Conservation (phyloP, 176 grass and related monocot genomes). For the Aegilops speltoides region DNA sequence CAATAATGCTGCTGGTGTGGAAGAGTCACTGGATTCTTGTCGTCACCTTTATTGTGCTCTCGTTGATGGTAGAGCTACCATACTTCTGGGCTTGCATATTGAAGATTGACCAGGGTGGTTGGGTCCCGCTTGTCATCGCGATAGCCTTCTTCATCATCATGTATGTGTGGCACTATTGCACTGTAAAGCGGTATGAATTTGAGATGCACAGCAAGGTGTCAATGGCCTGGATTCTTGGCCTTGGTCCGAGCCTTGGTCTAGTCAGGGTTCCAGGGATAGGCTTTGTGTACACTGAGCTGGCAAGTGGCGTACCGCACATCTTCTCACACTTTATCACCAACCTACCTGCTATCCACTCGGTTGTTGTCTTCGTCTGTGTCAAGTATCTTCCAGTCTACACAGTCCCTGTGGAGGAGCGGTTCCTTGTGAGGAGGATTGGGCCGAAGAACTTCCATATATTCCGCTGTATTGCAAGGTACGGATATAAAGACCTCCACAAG, state of each 20-base stretch:
- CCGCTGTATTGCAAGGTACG: slow-evolving; percentile 80
- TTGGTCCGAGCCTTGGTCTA: slow-evolving; percentile 88
- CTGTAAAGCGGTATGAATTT: slow-evolving; percentile 91
- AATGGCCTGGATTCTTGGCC: slow-evolving; percentile 96
- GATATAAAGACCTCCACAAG: slow-evolving; percentile 94
- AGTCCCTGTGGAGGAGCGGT: slow-evolving; percentile 78
- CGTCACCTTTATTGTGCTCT: slow-evolving; percentile 56
- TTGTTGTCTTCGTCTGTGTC: slow-evolving; percentile 88
- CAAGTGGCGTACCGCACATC: slow-evolving; percentile 85
- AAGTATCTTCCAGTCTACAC: slow-evolving; percentile 98
- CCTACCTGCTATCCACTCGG: slow-evolving; percentile 94
- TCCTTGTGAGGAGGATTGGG: slow-evolving; percentile 85
- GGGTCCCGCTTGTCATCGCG: slow-evolving; percentile 93
- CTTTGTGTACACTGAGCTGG: slow-evolving; percentile 96
- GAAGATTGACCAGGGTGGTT: slow-evolving; percentile 93
- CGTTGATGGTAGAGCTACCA: slow-evolving; percentile 84
- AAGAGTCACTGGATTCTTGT: slow-evolving; percentile 90
- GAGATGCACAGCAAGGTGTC: slow-evolving; percentile 99
- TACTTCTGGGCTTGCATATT: slow-evolving; percentile 89
- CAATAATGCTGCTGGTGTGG: slow-evolving; percentile 95
- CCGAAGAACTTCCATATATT: slow-evolving; percentile 96
- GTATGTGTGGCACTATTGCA: slow-evolving; percentile 97
- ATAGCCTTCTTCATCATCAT: slow-evolving; percentile 68
- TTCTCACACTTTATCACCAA: slow-evolving; percentile 99
- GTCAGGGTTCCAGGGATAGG: slow-evolving; percentile 95